Evolutionary conservation across 257 asterid species (phyloP), one percentile per base, ranked within the genome.

Genomic region (Scutellaria minor): DNA sequence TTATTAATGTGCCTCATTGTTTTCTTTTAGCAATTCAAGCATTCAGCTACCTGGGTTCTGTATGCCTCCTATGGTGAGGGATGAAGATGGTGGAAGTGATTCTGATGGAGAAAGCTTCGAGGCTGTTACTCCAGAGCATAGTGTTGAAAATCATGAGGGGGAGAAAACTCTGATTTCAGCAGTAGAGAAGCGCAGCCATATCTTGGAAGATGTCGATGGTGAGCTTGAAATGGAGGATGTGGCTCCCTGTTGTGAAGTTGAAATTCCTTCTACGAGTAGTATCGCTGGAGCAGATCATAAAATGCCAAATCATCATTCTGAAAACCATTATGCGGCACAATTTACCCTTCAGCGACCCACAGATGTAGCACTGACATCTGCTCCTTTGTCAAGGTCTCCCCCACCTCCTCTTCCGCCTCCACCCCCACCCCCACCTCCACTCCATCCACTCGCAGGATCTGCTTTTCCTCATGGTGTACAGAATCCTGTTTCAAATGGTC

Each of bases 161-260:
- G 89, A 80, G 56, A 81, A 55, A 48, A 64, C 64, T 10, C 70
- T 4, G 39, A 6, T 72, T 77, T 80, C 80, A 50, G 73, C 70
- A 10, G 78, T 75, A 50, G 94, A 84, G 83, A 92, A 90, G 83
- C 94, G 85, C 75, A 79, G 89, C 68, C 96, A 77, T 83, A 87
- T 92, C 71, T 75, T 92, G 84, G 96, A 92, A 82, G 98, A 90
- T 76, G 96, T 90, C 15, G 98, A 92, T 46, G 98, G 96, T 44
- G 98, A 92, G 76, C 96, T 92, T 75, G 98, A 92, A 84, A 92
- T 92, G 98, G 98, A 92, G 80, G 98, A 92, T 78, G 92, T 92
- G 78, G 87, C 96, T 72, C 96, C 98, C 35, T 73, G 81, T 68
- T 81, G 83, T 68, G 90, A 83, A 53, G 83, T 75, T 27, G 87